Evolutionary conservation across 208 protist species (phyloP).

Genomic region (Sergeia podlipaevii): DNA sequence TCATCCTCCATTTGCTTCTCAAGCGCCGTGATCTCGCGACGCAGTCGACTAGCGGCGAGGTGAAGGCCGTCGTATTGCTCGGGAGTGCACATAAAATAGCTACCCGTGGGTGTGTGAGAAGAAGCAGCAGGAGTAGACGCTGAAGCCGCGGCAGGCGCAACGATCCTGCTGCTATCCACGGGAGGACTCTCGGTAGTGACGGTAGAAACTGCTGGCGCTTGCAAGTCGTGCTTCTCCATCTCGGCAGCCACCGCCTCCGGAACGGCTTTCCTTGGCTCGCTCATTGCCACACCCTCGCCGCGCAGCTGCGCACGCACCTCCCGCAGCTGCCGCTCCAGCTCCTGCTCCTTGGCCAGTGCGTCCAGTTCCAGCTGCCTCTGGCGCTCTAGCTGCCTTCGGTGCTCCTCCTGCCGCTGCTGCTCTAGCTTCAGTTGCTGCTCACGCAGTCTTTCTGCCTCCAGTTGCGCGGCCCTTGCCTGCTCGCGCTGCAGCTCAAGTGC

Average conservation of each 20-base stretch:
- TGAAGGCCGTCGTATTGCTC: conserved; percentile 90
- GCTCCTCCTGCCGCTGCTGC: conserved; percentile 51
- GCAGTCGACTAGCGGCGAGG: conserved; percentile 72
- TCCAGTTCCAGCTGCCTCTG: conserved; percentile 60
- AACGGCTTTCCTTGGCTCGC: neutral
- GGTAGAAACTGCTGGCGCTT: neutral
- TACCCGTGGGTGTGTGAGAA: neutral
- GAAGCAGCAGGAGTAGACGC: conserved; percentile 5
- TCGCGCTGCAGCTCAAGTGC: conserved; percentile 60
- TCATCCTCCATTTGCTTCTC: conserved; percentile 82
- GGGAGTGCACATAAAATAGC: conserved; percentile 72
- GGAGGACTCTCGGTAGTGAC: neutral
- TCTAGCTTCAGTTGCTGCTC: conserved; percentile 64
- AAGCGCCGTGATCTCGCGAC: conserved; percentile 71
- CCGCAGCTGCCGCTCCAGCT: conserved; percentile 53
- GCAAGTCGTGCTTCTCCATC: neutral
- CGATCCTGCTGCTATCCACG: too few species aligned
- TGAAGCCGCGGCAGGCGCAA: neutral
- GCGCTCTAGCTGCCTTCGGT: conserved; percentile 44
- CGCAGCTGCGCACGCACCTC: conserved; percentile 48
- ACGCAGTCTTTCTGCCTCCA: conserved; percentile 50
- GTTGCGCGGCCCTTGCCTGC: conserved; percentile 48
- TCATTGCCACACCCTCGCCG: neutral
- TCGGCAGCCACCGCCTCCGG: neutral
- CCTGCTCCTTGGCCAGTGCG: conserved; percentile 49